Evolutionary conservation across 2,329 filamentous ascomycete genomes (phyloP).

Genomic region (Aquanectria penicillioides): DNA sequence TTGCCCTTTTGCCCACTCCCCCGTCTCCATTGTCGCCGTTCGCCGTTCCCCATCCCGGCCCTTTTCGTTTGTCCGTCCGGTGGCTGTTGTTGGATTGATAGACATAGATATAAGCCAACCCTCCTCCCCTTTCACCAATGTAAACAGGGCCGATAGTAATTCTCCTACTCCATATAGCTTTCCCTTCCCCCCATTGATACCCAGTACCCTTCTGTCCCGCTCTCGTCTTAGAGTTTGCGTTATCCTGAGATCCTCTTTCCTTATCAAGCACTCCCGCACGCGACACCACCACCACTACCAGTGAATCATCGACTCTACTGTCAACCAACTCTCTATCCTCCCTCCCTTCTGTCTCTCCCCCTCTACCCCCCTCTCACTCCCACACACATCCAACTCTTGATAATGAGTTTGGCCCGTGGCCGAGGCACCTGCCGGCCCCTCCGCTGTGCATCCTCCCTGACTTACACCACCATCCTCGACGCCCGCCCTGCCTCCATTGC

Average conservation of each 20-base stretch:
- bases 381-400: slow-evolving; percentile 23
- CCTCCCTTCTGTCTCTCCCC: not conserved
- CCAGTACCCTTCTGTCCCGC: not conserved
- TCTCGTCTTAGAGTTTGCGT: not conserved
- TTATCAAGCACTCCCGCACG: not conserved
- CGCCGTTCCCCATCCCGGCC: too few relatives aligned
- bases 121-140: slow-evolving; percentile 6
- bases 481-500: slow-evolving; percentile 31
- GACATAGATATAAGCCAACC: slow-evolving; percentile 12
- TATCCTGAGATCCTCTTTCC: not conserved
- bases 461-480: slow-evolving; percentile 26
- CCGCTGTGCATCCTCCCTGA: slow-evolving; percentile 35
- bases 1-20: too few relatives aligned
- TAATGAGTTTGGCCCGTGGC: slow-evolving; percentile 41
- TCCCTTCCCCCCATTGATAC: not conserved
- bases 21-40: too few relatives aligned
- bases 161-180: not conserved
- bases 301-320: not conserved
- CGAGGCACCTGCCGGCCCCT: slow-evolving; percentile 41
- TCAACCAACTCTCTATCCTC: too few relatives aligned
- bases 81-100: not conserved
- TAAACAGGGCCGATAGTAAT: not conserved
- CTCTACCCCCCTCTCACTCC: not conserved
- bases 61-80: not conserved
- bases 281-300: not conserved